Evolutionary conservation across 2,329 filamentous ascomycete genomes (phyloP).

Genomic region (Fusarium decemcellulare): DNA sequence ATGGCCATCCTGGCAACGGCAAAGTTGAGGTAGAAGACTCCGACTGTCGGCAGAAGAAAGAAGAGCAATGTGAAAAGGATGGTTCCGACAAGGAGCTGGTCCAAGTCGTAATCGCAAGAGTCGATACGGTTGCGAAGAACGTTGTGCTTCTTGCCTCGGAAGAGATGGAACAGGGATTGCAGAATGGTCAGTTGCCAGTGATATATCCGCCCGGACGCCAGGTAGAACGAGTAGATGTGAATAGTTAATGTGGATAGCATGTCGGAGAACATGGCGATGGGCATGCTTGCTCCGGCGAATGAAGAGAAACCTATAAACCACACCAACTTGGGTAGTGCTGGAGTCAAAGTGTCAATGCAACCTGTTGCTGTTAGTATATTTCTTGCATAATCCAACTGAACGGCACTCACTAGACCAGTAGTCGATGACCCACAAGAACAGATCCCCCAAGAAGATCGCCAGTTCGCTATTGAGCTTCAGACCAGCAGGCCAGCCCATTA

Average conservation of each 20-base stretch:
- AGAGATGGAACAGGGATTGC: slow-evolving; percentile 97
- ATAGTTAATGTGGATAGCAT: slow-evolving; percentile 91
- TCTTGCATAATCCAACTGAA: background rate
- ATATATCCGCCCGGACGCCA: slow-evolving; percentile 96
- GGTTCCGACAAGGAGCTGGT: slow-evolving; percentile 95
- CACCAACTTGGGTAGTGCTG: slow-evolving; percentile 87
- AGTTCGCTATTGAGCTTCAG: slow-evolving; percentile 96
- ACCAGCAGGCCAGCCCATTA: slow-evolving; percentile 96
- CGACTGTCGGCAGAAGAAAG: slow-evolving; percentile 93
- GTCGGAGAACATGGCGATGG: slow-evolving; percentile 95
- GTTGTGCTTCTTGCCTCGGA: slow-evolving; percentile 98
- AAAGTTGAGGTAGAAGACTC: slow-evolving; percentile 98
- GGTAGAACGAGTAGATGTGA: slow-evolving; percentile 98
- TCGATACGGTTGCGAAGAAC: slow-evolving; percentile 97
- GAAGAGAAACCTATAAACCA: slow-evolving; percentile 95
- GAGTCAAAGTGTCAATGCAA: slow-evolving; percentile 83
- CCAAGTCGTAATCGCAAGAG: slow-evolving; percentile 97
- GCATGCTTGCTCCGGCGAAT: slow-evolving; percentile 97
- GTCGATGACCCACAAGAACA: slow-evolving; percentile 98
- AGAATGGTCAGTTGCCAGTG: slow-evolving; percentile 99
- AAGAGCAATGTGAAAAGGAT: slow-evolving; percentile 97
- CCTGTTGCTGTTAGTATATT: slow-evolving; percentile 59
- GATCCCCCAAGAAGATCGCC: slow-evolving; percentile 91
- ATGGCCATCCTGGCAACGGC: slow-evolving; percentile 95
- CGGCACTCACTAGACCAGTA: slow-evolving; percentile 86